Percentiles rank a stretch among this genome's conserved stretches.
Evolutionary conservation across 192 early-diverging fungal species (phyloP).

Genomic region (Coemansia sp.): DNA sequence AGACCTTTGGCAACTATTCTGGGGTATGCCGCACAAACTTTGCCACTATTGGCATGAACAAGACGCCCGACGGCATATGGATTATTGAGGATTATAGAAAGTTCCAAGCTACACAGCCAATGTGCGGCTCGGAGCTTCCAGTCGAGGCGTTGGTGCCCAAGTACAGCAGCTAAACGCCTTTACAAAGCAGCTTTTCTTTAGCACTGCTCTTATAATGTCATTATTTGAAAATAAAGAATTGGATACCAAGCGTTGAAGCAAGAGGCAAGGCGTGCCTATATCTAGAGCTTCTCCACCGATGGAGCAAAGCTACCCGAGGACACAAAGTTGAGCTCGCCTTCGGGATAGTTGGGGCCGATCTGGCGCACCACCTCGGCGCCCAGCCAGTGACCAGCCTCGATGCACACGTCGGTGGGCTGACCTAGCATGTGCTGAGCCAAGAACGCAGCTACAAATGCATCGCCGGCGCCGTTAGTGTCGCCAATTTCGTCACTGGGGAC

Average conservation of each 20-base stretch:
- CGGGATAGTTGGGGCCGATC: slow-evolving; percentile 72
- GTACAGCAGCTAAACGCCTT: not conserved
- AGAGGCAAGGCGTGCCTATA: no score
- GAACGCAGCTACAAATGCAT: slow-evolving; percentile 96
- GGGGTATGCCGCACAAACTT: not conserved
- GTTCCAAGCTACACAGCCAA: slow-evolving; percentile 10
- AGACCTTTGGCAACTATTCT: not conserved
- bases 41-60: not conserved
- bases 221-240: not conserved
- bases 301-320: slow-evolving; percentile 31
- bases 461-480: slow-evolving; percentile 98
- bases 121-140: not conserved
- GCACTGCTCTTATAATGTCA: slow-evolving; percentile 1
- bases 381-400: slow-evolving; percentile 88
- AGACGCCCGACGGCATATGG: slow-evolving; percentile 12
- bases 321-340: slow-evolving; percentile 46
- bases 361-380: slow-evolving; percentile 83
- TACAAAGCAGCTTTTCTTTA: not conserved
- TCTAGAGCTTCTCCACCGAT: slow-evolving; percentile 33
- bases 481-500: slow-evolving; percentile 71
- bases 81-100: slow-evolving; percentile 4
- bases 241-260: not conserved
- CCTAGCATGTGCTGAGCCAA: slow-evolving; percentile 79
- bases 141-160: slow-evolving; percentile 1
- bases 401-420: slow-evolving; percentile 57